Base-by-base conservation (phyloP, 2,329 filamentous ascomycete genomes). In the Botrytis aclada region DNA sequence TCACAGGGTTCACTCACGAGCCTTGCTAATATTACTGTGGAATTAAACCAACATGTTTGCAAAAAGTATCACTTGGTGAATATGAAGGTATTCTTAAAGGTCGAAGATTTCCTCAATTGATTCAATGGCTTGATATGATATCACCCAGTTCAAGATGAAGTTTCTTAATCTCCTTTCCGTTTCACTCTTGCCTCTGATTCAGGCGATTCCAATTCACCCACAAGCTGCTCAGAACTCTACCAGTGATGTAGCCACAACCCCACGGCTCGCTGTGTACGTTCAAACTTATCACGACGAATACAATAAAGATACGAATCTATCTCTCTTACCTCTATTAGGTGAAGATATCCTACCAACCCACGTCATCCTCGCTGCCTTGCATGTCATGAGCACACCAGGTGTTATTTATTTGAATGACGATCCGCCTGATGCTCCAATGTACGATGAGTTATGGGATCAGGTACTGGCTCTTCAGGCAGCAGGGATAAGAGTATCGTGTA, bases 401-500 rank as follows among this genome's bases (percentile, higher is more conserved):
- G 29, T 29, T 12, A 73, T 75, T 20, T 47, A 75, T 51, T 39
- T 76, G 6, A 76, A 76, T 39, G 72, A 76, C 32, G 51, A 73
- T 29, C 65, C 74, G 8, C 70, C 69, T 45, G 25, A 67, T 45
- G 41, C 69, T 14, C n/a, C 74, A 10, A 65, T 66, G 58, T 76
- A 70, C 37, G 74, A 74, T 72, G 37, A 72, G 7, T n/a, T 75
- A 39, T 76, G 74, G 74, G 37, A 41, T 32, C 74, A 75, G 37
- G 63, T 67, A 10, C n/a, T 65, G 41, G 29, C 60, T 47, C 70
- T 76, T 10, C 72, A 74, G 29, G 16, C 43, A n/a, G 56, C 34
- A 47, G 70, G 74, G n/a, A 60, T 76, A 56, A 76, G 65, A 54
- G 67, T 76, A 25, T 70, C 74, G 61, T 72, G 56, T 34, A 75